These are phyloP conservation scores for Mortierella polycephala DNA, from an alignment of 371 early-diverging fungal genomes.

Conservation along the genomic window DNA sequence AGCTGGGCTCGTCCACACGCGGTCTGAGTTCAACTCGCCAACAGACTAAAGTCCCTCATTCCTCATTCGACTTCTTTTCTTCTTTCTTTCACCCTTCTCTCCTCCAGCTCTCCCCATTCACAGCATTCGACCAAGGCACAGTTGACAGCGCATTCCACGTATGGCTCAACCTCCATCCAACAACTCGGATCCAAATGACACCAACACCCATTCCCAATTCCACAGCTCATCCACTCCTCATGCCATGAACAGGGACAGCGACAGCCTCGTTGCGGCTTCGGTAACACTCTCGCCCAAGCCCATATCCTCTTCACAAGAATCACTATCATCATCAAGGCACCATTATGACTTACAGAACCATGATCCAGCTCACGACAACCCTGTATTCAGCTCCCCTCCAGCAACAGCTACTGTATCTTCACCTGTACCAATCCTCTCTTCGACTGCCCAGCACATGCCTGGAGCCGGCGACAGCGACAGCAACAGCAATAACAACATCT, in stretches of 20 bases:
- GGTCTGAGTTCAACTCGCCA: too few species aligned
- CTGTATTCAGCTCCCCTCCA: not conserved
- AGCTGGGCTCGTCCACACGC: too few species aligned
- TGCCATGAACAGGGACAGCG: not conserved
- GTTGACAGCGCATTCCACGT: not conserved
- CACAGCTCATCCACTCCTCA: too few species aligned
- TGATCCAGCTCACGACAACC: too few species aligned
- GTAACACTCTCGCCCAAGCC: too few species aligned
- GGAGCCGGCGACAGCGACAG: not conserved
- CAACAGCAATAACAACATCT: conserved; percentile 1
- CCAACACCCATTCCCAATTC: not conserved
- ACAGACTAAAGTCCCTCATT: too few species aligned
- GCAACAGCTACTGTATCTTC: conserved; percentile 1
- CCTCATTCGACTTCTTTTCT: not conserved
- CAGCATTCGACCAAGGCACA: not conserved
- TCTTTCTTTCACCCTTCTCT: conserved; percentile 2
- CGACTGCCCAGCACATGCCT: conserved; percentile 3
- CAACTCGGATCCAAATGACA: not conserved
- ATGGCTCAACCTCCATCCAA: conserved; percentile 11
- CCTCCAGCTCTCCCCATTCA: not conserved
- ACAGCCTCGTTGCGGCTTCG: not conserved
- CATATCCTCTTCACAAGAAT: too few species aligned
- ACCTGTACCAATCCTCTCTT: conserved; percentile 17
- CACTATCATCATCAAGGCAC: too few species aligned
- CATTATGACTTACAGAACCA: too few species aligned